Percentiles rank a stretch among this genome's conserved stretches.
Evolutionary conservation across 139 green algal species (phyloP).

Genomic region (Micractinium conductrix): DNA sequence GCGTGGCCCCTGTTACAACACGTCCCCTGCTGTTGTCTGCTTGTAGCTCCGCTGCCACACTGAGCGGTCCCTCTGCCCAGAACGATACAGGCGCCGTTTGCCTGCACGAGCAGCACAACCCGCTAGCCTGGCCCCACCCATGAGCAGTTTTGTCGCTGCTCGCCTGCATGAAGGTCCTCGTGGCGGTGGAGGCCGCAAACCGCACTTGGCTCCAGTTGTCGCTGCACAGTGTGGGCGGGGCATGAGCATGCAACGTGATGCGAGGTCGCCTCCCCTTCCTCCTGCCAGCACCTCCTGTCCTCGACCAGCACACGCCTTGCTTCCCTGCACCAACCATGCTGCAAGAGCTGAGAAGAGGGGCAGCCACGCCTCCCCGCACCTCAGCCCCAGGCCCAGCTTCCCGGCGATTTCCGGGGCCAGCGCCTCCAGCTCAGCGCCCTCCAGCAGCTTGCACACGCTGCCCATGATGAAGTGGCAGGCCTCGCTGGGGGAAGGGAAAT

Average conservation of each 20-base stretch:
- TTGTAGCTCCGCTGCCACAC: no score
- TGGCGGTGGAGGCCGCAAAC: slow-evolving; percentile 77
- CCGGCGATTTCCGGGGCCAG: slow-evolving; percentile 28
- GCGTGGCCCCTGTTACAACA: no score
- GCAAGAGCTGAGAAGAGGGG: no score
- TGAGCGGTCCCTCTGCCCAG: no score
- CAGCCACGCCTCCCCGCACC: neutral
- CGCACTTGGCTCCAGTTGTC: slow-evolving; percentile 97
- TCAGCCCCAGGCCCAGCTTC: slow-evolving; percentile 36
- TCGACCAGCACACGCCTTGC: neutral
- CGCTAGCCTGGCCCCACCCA: no score
- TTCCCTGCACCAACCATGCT: neutral
- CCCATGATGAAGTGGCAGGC: slow-evolving; percentile 60
- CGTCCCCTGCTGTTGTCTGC: no score
- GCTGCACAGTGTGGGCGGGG: slow-evolving; percentile 75
- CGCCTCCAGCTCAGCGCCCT: slow-evolving; percentile 17
- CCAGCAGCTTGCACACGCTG: slow-evolving; percentile 65
- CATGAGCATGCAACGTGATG: neutral
- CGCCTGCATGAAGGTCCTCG: slow-evolving; percentile 71
- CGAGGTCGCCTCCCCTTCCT: no score
- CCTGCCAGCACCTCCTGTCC: neutral
- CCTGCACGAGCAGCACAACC: no score
- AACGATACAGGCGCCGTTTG: no score
- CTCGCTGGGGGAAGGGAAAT: slow-evolving; percentile 4
- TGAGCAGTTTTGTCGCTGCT: no score